Base-by-base conservation (phyloP, 352 stramenopile genomes). In the Globisporangium cystogenes region DNA sequence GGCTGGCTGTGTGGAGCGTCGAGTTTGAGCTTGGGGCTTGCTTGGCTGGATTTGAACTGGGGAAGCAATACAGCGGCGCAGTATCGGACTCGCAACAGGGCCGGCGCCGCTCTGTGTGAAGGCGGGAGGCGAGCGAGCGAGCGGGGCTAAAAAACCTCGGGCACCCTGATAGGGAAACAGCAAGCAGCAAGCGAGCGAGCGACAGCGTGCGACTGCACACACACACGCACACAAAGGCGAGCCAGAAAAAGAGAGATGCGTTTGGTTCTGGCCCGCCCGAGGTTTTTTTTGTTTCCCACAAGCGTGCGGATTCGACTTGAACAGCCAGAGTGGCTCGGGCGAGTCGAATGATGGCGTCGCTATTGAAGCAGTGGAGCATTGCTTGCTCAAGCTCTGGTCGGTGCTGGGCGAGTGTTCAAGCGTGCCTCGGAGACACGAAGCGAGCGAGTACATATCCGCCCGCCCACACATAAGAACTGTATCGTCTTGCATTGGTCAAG, bases 11-110 rank as follows among this genome's bases (percentile, higher is more conserved):
- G 27, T 37, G 15, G 29, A 18, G 40, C 11, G 40, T 45, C 2
- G 43, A 48, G 43, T 18, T 29, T 48, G 40, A 35, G 14, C 21
- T 20, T 21, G 43, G 27, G 51, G 50, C 60, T 67, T 64, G 57
- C 54, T 41, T 80, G 64, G 77, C 68, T 71, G 76, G 66, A 78
- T 82, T 74, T 78, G 68, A 74, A 82, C 71, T 88, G 74, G 55
- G 74, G 68, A 80, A 7, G n/a, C n/a, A 59, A 60, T 26, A 51
- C 49, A 45, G 40, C 56, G 31, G 59, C 42, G 20, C 36, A 60
- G 47, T 60, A 59, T 60, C 51, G 53, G 51, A 51, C 7, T 33
- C 21, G 21, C 18, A 24, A 26, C 47, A 42, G 27, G 24, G 27
- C 7, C 10, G 8, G 10, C 29, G 10, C 7, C 8, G 29, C 8